phyloP scores from a whole-genome alignment of 768 basidiomycete genomes.

The Termitomyces sp. region DNA sequence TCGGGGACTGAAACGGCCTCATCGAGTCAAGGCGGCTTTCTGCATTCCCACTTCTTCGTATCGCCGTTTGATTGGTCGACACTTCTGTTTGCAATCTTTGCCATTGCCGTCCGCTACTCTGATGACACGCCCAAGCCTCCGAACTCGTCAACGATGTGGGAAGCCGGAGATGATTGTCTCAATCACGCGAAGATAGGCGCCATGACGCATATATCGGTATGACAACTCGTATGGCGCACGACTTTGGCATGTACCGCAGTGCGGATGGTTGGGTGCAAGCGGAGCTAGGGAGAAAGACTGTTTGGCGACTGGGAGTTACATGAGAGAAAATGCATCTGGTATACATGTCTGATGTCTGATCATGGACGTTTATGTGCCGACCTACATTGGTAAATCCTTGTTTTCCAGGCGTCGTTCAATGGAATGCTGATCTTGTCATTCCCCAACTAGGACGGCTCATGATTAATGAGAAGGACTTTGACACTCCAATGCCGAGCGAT shows the following conservation, averaged over 20 bases:
- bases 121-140: conserved; percentile 30
- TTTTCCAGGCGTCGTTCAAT: neutral
- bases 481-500: conserved; percentile 59
- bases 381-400: conserved; percentile 57
- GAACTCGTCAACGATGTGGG: conserved; percentile 65
- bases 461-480: conserved; percentile 72
- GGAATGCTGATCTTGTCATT: conserved; percentile 1
- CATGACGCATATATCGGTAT: conserved; percentile 83
- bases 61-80: conserved; percentile 42
- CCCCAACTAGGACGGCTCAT: conserved; percentile 49
- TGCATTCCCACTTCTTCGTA: conserved; percentile 14
- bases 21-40: conserved; percentile 14
- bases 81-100: conserved; percentile 78
- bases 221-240: conserved; percentile 91
- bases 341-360: conserved; percentile 70
- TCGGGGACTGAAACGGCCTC: conserved; percentile 13
- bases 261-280: conserved; percentile 73
- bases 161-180: conserved; percentile 70
- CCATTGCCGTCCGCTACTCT: conserved; percentile 73
- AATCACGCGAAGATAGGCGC: conserved; percentile 74
- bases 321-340: conserved; percentile 73
- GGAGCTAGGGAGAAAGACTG: conserved; percentile 46
- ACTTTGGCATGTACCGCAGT: conserved; percentile 75
- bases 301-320: conserved; percentile 61
- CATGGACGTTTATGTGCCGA: conserved; percentile 75